Percentiles rank a stretch among this genome's conserved stretches.
Conservation (phyloP, 305 asterid species). For the Solanum aculeatissimum region DNA sequence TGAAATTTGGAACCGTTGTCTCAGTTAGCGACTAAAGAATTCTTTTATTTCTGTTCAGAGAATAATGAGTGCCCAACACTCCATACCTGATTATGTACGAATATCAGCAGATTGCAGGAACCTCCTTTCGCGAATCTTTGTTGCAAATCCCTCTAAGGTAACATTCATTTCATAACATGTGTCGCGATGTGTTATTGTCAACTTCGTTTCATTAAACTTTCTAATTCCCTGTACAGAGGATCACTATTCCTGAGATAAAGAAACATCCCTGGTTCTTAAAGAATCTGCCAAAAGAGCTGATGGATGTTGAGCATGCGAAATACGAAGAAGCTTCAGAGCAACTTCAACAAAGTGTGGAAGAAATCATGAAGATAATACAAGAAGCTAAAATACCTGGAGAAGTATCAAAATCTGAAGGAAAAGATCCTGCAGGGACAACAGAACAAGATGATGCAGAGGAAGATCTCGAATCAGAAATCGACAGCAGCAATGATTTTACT, state of each 20-base stretch:
- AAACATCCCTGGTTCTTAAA: constrained; percentile 36
- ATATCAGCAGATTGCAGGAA: constrained; percentile 31
- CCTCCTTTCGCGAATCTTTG: constrained; percentile 26
- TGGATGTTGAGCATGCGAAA: constrained; percentile 15
- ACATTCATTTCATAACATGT: not conserved
- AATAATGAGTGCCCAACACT: constrained; percentile 24
- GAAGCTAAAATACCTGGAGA: constrained; percentile 26
- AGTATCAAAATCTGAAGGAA: constrained; percentile 6
- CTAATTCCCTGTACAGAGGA: constrained; percentile 12
- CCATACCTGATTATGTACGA: constrained; percentile 33
- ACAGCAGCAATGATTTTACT: constrained; percentile 15
- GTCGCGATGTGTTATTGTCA: not conserved
- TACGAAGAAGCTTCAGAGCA: constrained; percentile 8
- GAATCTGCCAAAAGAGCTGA: constrained; percentile 23
- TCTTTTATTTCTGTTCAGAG: constrained; percentile 14
- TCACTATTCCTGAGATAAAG: constrained; percentile 28
- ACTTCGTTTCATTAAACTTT: not conserved
- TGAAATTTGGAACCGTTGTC: not conserved
- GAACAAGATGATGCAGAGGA: constrained; percentile 13
- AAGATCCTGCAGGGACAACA: constrained; percentile 1
- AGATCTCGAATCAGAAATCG: constrained; percentile 26
- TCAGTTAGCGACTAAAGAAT: not conserved
- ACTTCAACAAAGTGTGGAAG: constrained; percentile 27
- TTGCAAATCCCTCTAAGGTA: constrained; percentile 35
- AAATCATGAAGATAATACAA: constrained; percentile 27